These are phyloP conservation scores for Quercus berberidifolia DNA, from an alignment of 306 rosid species.

Conservation along the genomic window DNA sequence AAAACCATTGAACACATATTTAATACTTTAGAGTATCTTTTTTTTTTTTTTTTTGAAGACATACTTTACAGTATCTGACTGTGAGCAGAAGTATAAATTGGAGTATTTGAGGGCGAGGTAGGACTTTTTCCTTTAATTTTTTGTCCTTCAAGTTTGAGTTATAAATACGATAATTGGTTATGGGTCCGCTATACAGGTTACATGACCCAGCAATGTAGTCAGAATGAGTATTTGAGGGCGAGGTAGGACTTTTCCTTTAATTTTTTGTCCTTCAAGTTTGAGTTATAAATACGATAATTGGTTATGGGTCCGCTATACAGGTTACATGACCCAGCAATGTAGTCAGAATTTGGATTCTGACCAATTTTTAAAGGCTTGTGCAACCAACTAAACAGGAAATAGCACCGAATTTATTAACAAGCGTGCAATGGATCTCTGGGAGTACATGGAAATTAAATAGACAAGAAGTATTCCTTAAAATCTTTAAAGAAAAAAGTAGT, in stretches of 20 bases:
- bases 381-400: not conserved
- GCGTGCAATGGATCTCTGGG: not conserved
- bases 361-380: not conserved
- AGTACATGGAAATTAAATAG: not conserved
- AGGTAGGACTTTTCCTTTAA: not conserved
- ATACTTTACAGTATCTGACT: no score
- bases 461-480: not conserved
- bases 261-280: not conserved
- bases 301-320: not conserved
- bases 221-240: not conserved
- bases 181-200: not conserved
- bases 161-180: not conserved
- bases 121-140: not conserved
- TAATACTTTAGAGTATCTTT: no score
- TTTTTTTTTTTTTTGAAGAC: no score
- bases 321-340: not conserved
- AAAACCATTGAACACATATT: no score
- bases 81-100: not conserved
- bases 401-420: not conserved
- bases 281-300: not conserved
- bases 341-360: not conserved
- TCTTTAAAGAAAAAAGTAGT: not conserved
- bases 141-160: not conserved
- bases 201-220: not conserved
- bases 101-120: not conserved